These are phyloP conservation scores for Rhodocollybia butyracea DNA, from an alignment of 768 basidiomycete genomes.

Conservation along the genomic window DNA sequence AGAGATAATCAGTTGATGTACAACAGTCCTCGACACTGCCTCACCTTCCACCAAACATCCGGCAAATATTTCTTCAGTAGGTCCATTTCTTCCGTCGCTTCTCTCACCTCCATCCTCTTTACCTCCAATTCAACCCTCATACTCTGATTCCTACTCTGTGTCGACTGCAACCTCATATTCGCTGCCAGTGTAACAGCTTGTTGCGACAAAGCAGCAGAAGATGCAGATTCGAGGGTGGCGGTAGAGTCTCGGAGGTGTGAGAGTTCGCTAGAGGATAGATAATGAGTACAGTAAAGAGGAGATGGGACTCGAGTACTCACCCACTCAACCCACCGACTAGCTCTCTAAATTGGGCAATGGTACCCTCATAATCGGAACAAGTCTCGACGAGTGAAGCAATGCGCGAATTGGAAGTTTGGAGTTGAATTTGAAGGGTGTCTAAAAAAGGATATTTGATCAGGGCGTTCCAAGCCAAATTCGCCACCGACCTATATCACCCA, in stretches of 20 bases:
- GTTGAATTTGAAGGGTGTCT: neutral
- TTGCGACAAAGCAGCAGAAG: constrained; percentile 79
- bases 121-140: constrained; percentile 88
- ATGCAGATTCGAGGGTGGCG: constrained; percentile 79
- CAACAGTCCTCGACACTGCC: neutral
- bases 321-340: constrained; percentile 80
- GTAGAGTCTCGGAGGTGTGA: constrained; percentile 81
- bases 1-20: neutral
- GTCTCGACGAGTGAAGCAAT: constrained; percentile 71
- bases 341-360: constrained; percentile 91
- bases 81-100: constrained; percentile 72
- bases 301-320: constrained; percentile 39
- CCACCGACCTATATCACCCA: constrained; percentile 80
- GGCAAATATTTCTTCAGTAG: constrained; percentile 93
- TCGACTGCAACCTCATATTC: constrained; percentile 91
- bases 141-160: constrained; percentile 87
- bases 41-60: constrained; percentile 76
- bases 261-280: constrained; percentile 60
- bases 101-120: constrained; percentile 78
- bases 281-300: neutral
- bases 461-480: neutral
- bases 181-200: constrained; percentile 92
- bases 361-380: constrained; percentile 82
- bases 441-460: neutral
- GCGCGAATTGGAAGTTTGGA: constrained; percentile 29